phyloP scores from a whole-genome alignment of 306 rosid genomes.

The Lagenaria siceraria region DNA sequence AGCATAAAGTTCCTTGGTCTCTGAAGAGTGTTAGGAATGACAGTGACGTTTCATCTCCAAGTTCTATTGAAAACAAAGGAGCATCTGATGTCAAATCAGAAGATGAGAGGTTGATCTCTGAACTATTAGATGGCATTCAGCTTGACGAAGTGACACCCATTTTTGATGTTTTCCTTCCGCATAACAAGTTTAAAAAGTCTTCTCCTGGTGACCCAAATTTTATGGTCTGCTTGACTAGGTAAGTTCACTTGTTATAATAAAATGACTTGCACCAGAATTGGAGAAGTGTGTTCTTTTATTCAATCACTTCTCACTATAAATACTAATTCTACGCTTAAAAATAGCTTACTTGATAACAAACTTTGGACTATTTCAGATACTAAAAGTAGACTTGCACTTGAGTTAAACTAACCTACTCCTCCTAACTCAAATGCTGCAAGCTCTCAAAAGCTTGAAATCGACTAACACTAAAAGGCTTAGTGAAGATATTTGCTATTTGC shows the following conservation, averaged over 20 bases:
- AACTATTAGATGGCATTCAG: slow-evolving; percentile 33
- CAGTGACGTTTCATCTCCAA: slow-evolving; percentile 11
- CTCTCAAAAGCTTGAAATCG: too few relatives aligned
- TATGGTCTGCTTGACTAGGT: slow-evolving; percentile 61
- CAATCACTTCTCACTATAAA: too few relatives aligned
- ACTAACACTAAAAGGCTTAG: too few relatives aligned
- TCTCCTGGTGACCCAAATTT: slow-evolving; percentile 63
- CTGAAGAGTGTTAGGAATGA: slow-evolving; percentile 28
- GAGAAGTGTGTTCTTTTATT: too few relatives aligned
- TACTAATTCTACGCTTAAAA: too few relatives aligned
- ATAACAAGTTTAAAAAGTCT: slow-evolving; percentile 70
- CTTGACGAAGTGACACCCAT: slow-evolving; percentile 35
- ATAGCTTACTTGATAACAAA: too few relatives aligned
- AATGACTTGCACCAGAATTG: too few relatives aligned
- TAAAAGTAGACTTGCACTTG: too few relatives aligned
- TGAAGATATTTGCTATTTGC: too few relatives aligned
- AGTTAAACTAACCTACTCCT: too few relatives aligned
- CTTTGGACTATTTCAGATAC: too few relatives aligned
- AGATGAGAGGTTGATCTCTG: slow-evolving; percentile 18
- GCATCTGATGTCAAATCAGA: slow-evolving; percentile 13
- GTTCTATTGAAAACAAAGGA: slow-evolving; percentile 20
- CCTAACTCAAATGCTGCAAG: too few relatives aligned
- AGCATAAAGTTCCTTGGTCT: slow-evolving; percentile 56
- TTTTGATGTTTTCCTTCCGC: slow-evolving; percentile 71
- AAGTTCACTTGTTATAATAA: neutral